A percentile compares a stretch with the other conserved stretches of the same genome.
Conservation (phyloP, 495 filamentous ascomycete species). For the Pseudoneurospora amorphoporcata region DNA sequence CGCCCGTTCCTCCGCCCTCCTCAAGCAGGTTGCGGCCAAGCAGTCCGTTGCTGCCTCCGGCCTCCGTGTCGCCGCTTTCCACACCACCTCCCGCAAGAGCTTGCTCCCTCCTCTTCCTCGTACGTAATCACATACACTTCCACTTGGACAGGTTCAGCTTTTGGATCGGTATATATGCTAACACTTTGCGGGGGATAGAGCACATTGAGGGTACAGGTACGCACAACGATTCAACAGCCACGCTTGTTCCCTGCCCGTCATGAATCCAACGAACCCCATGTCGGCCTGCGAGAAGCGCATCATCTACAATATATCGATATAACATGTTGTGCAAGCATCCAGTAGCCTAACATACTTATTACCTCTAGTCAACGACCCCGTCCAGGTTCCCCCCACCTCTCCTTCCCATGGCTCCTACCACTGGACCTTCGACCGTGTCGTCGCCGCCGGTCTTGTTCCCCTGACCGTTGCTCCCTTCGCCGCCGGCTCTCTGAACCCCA, state of each 20-base stretch:
- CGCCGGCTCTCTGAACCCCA: constrained; percentile 78
- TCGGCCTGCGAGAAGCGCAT: neutral
- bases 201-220: constrained; percentile 68
- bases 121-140: constrained; percentile 6
- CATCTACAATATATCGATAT: neutral
- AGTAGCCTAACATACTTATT: neutral
- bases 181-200: constrained; percentile 46
- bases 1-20: constrained; percentile 42
- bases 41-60: constrained; percentile 20
- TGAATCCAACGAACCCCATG: neutral
- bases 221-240: constrained; percentile 10
- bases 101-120: constrained; percentile 47
- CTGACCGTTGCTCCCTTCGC: constrained; percentile 87
- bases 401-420: constrained; percentile 89
- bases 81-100: constrained; percentile 53
- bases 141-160: constrained; percentile 1
- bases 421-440: constrained; percentile 88
- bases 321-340: neutral
- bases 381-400: constrained; percentile 56
- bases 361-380: constrained; percentile 72
- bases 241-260: neutral
- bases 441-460: constrained; percentile 71
- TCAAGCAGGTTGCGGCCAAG: constrained; percentile 33
- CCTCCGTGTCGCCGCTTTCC: constrained; percentile 53
- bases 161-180: neutral